phyloP scores from a whole-genome alignment of 768 basidiomycete species.

The Agaricus sinodeliciosus region DNA sequence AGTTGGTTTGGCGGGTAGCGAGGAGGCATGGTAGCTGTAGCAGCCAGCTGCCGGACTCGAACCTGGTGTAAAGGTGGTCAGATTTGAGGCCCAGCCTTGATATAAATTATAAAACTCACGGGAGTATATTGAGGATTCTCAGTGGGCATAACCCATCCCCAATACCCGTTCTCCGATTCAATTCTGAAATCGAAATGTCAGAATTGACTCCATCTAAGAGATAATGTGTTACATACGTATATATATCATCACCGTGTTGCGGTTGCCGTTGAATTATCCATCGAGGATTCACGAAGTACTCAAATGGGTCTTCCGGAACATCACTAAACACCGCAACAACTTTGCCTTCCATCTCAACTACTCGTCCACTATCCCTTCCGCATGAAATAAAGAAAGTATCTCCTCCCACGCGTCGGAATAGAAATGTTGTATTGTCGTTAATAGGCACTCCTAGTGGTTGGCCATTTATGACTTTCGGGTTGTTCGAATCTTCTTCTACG shows the following conservation, averaged over 20 bases:
- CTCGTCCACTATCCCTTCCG: background rate
- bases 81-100: background rate
- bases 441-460: conserved; percentile 6
- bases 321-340: conserved; percentile 3
- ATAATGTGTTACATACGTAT: background rate
- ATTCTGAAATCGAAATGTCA: background rate
- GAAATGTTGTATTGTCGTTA: background rate
- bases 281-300: background rate
- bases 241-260: conserved; percentile 8
- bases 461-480: conserved; percentile 5
- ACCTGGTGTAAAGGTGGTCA: background rate
- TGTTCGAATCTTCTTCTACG: background rate
- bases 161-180: conserved; percentile 8
- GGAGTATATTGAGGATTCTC: conserved; percentile 3
- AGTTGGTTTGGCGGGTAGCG: conserved; percentile 1
- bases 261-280: conserved; percentile 6
- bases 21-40: background rate
- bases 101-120: background rate
- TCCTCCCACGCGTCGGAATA: background rate
- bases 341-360: conserved; percentile 1
- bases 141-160: conserved; percentile 9
- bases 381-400: background rate
- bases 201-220: too few species aligned
- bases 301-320: background rate
- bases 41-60: background rate